These are phyloP conservation scores for Angomonas deanei DNA, from an alignment of 208 protist species.

Conservation along the genomic window DNA sequence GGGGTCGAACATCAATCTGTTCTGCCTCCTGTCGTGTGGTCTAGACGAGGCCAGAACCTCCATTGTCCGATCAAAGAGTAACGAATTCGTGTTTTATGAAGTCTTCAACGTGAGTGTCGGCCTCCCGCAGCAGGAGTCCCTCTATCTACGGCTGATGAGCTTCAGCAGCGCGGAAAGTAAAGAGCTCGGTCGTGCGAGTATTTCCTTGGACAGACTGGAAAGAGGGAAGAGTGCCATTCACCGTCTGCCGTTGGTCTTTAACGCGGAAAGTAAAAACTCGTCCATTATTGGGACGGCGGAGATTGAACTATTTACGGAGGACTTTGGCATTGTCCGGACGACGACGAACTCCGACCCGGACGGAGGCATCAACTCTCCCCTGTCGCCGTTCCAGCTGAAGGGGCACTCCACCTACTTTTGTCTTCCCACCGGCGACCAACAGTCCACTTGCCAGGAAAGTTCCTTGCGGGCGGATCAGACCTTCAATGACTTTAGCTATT, in stretches of 20 bases:
- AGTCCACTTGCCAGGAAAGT: background rate
- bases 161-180: conserved; percentile 16
- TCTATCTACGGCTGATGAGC: conserved; percentile 56
- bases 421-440: background rate
- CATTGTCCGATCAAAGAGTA: conserved; percentile 24
- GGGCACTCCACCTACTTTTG: background rate
- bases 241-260: conserved; percentile 44
- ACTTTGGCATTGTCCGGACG: conserved; percentile 17
- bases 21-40: conserved; percentile 45
- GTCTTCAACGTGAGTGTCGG: conserved; percentile 55
- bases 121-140: conserved; percentile 54
- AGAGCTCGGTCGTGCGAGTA: conserved; percentile 51
- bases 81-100: conserved; percentile 60
- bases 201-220: conserved; percentile 26
- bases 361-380: background rate
- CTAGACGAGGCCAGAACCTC: conserved; percentile 40
- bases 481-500: background rate
- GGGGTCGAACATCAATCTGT: conserved; percentile 9
- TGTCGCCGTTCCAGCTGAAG: background rate
- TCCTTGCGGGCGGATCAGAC: background rate
- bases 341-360: background rate
- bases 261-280: conserved; percentile 24
- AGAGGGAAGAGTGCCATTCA: conserved; percentile 18
- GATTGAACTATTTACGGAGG: conserved; percentile 26
- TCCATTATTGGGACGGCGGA: conserved; percentile 42